Percentiles rank a stretch among this genome's conserved stretches.
Evolutionary conservation across 2,329 filamentous ascomycete species (phyloP).

Genomic region (Aspergillus thermomutatus): DNA sequence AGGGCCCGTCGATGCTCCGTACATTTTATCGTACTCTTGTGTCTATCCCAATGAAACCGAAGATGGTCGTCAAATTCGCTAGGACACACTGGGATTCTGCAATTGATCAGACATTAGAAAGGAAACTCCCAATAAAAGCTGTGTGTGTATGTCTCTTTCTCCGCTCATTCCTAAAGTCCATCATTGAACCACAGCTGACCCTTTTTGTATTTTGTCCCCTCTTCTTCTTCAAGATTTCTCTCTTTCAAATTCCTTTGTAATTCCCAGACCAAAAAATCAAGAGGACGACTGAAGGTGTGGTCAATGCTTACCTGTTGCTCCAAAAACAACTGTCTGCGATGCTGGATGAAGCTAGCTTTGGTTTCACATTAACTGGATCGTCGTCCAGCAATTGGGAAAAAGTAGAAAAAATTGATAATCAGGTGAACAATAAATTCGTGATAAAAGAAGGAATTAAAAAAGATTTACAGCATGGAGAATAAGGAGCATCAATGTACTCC

Average conservation of each 20-base stretch:
- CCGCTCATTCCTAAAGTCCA: background rate
- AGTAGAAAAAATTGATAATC: background rate
- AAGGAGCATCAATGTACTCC: background rate
- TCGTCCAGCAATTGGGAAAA: constrained; percentile 1
- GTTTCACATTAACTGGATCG: constrained; percentile 2
- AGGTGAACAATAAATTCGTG: constrained; percentile 1
- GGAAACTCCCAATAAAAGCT: background rate
- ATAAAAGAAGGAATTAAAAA: constrained; percentile 18
- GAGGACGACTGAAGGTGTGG: background rate
- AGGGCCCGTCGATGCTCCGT: constrained; percentile 74
- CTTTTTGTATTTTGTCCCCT: background rate
- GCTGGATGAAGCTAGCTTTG: background rate
- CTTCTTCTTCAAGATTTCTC: too few species aligned
- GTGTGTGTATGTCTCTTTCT: background rate
- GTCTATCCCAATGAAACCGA: constrained; percentile 10
- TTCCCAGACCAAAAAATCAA: background rate
- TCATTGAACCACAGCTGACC: background rate
- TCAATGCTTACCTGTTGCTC: background rate
- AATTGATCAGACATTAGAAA: background rate
- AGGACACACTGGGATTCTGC: constrained; percentile 2
- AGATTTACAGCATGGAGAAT: constrained; percentile 24
- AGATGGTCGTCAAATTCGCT: background rate
- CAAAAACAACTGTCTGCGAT: background rate
- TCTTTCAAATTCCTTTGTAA: background rate
- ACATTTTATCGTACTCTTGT: constrained; percentile 60